phyloP scores from a whole-genome alignment of 1,284 basidiomycete genomes.

The Ganoderma boninense region DNA sequence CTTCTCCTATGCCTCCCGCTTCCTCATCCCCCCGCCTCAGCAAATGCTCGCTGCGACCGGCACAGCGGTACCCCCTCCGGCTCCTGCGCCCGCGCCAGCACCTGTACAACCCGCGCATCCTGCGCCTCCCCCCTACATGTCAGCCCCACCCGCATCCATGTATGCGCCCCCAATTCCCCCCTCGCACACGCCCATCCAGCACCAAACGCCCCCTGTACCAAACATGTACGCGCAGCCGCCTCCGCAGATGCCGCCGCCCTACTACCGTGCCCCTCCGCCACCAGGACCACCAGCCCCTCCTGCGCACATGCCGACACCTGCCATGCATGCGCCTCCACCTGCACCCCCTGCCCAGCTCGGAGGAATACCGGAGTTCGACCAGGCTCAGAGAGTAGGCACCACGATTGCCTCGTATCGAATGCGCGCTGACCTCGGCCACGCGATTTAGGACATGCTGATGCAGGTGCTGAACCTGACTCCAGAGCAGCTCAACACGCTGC shows the following conservation, averaged over 20 bases:
- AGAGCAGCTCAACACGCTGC: conserved; percentile 88
- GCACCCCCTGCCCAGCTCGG: conserved; percentile 12
- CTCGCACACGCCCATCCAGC: conserved; percentile 25
- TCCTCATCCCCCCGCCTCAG: conserved; percentile 41
- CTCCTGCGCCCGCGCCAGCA: conserved; percentile 35
- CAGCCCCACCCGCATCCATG: conserved; percentile 37
- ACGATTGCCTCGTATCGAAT: conserved; percentile 17
- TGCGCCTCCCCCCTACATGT: conserved; percentile 46
- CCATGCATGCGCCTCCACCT: conserved; percentile 35
- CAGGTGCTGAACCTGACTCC: conserved; percentile 89
- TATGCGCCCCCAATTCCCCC: conserved; percentile 18
- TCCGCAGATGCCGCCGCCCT: conserved; percentile 50
- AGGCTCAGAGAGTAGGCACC: conserved; percentile 30
- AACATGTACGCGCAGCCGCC: conserved; percentile 41
- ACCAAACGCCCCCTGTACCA: conserved; percentile 39
- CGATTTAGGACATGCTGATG: conserved; percentile 75
- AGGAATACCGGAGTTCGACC: conserved; percentile 39
- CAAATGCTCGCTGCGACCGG: conserved; percentile 66
- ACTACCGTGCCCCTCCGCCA: conserved; percentile 51
- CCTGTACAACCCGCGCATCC: conserved; percentile 36
- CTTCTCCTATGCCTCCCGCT: neutral
- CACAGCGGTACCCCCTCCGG: conserved; percentile 31
- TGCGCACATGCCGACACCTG: conserved; percentile 35
- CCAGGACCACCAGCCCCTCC: conserved; percentile 22
- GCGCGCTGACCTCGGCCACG: conserved; percentile 21